These are phyloP conservation scores for Jacaranda mimosifolia DNA, from an alignment of 257 asterid genomes.

Conservation along the genomic window DNA sequence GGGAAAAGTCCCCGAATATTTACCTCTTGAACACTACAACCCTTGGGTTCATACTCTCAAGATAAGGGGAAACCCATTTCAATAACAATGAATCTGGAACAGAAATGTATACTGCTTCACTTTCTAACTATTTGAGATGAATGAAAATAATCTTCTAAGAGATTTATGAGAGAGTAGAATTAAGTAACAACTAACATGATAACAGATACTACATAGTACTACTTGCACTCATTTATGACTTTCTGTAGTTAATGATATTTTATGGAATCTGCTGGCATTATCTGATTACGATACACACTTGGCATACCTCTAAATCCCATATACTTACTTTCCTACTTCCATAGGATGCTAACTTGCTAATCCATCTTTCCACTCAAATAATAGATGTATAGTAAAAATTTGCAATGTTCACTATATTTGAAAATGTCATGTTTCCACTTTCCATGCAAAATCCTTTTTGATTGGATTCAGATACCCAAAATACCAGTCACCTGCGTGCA, in stretches of 20 bases:
- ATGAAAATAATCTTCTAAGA: background rate
- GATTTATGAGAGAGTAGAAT: background rate
- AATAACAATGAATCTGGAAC: background rate
- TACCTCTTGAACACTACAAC: background rate
- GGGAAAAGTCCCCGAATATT: background rate
- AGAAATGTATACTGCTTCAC: background rate
- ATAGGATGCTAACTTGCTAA: background rate
- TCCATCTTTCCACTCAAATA: conserved; percentile 16
- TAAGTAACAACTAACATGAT: background rate
- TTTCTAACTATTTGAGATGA: background rate
- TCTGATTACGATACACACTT: background rate
- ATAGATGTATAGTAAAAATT: background rate
- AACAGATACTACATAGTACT: background rate
- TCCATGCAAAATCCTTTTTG: background rate
- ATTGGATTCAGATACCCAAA: conserved; percentile 1
- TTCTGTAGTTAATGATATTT: background rate
- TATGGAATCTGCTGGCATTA: background rate
- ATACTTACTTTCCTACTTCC: background rate
- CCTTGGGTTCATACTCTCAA: background rate
- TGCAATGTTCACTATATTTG: conserved; percentile 14
- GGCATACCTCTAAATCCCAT: conserved; percentile 20
- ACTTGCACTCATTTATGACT: background rate
- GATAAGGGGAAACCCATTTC: background rate
- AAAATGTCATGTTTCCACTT: conserved; percentile 16
- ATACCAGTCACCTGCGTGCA: background rate